Percentiles rank a stretch among this genome's conserved stretches.
Evolutionary conservation across 139 green algal genomes (phyloP).

Genomic region (Eudorina sp.): DNA sequence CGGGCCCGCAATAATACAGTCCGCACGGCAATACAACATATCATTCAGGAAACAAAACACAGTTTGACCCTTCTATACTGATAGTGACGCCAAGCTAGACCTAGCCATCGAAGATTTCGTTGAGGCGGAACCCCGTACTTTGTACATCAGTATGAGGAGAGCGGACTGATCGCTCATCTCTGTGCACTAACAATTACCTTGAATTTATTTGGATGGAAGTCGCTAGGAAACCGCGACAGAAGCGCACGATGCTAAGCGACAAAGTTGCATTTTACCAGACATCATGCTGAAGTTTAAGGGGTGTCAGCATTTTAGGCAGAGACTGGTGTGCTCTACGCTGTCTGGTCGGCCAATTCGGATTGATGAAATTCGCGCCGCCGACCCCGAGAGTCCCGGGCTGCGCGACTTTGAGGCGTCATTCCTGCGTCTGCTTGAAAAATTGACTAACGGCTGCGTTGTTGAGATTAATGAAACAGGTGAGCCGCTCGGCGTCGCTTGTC

Average conservation of each 20-base stretch:
- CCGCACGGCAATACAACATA: no score
- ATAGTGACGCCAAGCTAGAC: no score
- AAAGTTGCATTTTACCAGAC: no score
- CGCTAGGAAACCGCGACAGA: no score
- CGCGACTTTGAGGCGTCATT: slow-evolving; percentile 91
- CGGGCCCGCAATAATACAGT: no score
- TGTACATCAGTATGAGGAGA: background rate
- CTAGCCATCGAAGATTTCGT: slow-evolving; percentile 9
- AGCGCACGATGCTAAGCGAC: no score
- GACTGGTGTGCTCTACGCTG: slow-evolving; percentile 89
- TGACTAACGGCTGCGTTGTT: slow-evolving; percentile 94
- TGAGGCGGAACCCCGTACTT: background rate
- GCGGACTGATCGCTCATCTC: no score
- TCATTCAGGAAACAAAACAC: no score
- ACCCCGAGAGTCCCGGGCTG: slow-evolving; percentile 85
- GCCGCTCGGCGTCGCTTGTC: no score
- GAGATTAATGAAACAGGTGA: slow-evolving; percentile 98
- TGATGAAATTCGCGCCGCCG: slow-evolving; percentile 89
- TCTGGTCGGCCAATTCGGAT: slow-evolving; percentile 87
- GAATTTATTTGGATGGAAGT: no score
- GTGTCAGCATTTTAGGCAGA: slow-evolving; percentile 83
- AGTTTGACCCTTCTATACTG: no score
- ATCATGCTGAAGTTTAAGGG: slow-evolving; percentile 83
- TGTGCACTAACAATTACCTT: no score
- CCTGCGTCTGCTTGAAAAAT: slow-evolving; percentile 96